phyloP scores from a whole-genome alignment of 768 basidiomycete species.

The Mrakia gelida region DNA sequence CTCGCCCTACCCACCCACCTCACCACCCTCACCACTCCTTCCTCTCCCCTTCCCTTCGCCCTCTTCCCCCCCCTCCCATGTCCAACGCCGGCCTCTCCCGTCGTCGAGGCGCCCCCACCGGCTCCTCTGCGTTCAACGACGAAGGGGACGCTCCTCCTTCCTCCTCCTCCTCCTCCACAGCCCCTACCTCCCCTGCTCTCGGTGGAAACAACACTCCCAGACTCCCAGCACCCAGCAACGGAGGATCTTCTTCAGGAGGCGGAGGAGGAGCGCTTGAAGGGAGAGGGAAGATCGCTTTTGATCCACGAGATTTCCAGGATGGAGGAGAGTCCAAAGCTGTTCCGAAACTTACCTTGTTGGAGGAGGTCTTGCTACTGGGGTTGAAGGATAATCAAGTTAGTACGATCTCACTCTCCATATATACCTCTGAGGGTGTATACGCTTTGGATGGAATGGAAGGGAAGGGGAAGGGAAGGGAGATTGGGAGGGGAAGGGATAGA shows the following conservation, averaged over 20 bases:
- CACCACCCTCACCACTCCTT: not conserved
- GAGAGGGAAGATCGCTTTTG: conserved; percentile 82
- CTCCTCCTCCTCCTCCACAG: not conserved
- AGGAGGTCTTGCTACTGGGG: conserved; percentile 89
- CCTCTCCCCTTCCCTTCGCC: not conserved
- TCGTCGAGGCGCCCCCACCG: conserved; percentile 1
- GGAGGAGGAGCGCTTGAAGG: conserved; percentile 64
- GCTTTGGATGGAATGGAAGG: not conserved
- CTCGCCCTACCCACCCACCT: not conserved
- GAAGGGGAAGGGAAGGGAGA: not conserved
- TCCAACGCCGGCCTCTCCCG: conserved; percentile 18
- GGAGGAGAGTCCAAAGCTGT: conserved; percentile 55
- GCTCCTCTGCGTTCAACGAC: not conserved
- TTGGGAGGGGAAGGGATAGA: conserved; percentile 7
- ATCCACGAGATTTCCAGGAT: conserved; percentile 74
- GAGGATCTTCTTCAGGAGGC: too few species aligned
- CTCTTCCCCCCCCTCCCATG: not conserved
- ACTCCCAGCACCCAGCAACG: not conserved
- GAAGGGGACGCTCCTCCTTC: conserved; percentile 20
- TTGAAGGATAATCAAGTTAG: conserved; percentile 91
- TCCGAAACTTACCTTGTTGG: conserved; percentile 89
- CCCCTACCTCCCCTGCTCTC: not conserved
- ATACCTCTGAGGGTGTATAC: too few species aligned
- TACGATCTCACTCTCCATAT: too few species aligned
- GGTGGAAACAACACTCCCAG: too few species aligned